Evolutionary conservation across 192 early-diverging fungal species (phyloP).

Genomic region (Coemansia sp.): DNA sequence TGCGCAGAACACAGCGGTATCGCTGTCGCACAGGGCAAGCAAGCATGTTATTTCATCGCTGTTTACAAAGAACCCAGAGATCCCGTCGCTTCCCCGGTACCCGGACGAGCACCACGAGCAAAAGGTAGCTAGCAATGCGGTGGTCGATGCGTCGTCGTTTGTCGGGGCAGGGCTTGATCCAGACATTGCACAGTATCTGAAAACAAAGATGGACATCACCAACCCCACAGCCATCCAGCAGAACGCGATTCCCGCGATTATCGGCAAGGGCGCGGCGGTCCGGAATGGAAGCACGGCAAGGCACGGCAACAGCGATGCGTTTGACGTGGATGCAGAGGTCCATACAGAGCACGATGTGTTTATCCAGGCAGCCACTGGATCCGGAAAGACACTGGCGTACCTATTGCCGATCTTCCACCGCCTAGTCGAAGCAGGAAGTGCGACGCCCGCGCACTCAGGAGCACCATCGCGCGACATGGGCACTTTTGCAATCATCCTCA

Average conservation of each 20-base stretch:
- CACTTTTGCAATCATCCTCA: conserved; percentile 88
- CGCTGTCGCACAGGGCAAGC: conserved; percentile 57
- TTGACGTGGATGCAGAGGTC: conserved; percentile 51
- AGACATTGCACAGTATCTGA: conserved; percentile 70
- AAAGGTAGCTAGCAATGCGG: conserved; percentile 48
- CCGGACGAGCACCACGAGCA: conserved; percentile 30
- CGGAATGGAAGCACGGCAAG: background rate
- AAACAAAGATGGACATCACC: conserved; percentile 71
- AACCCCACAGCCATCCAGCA: conserved; percentile 90
- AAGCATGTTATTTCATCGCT: conserved; percentile 79
- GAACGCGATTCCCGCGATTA: conserved; percentile 76
- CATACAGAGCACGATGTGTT: conserved; percentile 73
- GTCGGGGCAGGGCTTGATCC: conserved; percentile 75
- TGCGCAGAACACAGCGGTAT: conserved; percentile 16
- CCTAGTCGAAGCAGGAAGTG: conserved; percentile 69
- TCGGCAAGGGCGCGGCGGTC: conserved; percentile 47
- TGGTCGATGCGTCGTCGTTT: conserved; percentile 63
- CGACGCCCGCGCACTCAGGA: conserved; percentile 29
- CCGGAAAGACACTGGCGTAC: conserved; percentile 96
- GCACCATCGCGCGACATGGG: conserved; percentile 72
- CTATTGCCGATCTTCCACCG: conserved; percentile 91
- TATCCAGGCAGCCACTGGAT: conserved; percentile 95
- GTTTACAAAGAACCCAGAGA: conserved; percentile 74
- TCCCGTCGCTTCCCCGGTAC: conserved; percentile 29
- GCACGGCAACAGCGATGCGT: conserved; percentile 18